Percentiles rank a stretch among this genome's conserved stretches.
These are phyloP conservation scores for Chlorella sp. DNA, from an alignment of 139 green algal species.

Conservation along the genomic window DNA sequence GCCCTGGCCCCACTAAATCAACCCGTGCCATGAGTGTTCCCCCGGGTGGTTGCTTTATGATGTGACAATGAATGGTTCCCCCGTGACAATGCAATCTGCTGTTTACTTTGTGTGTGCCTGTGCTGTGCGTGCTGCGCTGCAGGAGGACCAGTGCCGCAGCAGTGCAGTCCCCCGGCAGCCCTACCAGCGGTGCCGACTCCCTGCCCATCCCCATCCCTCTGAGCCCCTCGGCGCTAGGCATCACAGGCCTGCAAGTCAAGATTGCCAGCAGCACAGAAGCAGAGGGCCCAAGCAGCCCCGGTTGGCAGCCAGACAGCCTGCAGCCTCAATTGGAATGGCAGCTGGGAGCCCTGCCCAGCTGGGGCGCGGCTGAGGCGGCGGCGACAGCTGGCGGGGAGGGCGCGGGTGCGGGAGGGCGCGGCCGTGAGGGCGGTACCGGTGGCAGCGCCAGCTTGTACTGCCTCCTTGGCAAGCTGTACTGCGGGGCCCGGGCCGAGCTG, in stretches of 20 bases:
- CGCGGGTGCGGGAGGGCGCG: background rate
- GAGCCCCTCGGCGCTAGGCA: background rate
- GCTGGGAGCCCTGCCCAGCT: background rate
- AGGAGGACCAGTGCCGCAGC: background rate
- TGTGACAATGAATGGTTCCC: too few species aligned
- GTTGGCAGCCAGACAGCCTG: background rate
- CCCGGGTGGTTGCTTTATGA: too few species aligned
- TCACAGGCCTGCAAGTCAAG: slow-evolving; percentile 6
- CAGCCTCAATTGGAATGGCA: slow-evolving; percentile 25
- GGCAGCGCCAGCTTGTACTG: slow-evolving; percentile 38
- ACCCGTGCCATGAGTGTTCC: too few species aligned
- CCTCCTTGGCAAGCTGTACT: slow-evolving; percentile 65
- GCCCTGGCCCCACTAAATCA: too few species aligned
- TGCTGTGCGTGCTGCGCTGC: background rate
- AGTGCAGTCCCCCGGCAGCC: background rate
- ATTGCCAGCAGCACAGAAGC: background rate
- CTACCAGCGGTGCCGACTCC: background rate
- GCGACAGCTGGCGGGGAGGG: background rate
- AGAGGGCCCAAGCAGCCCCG: background rate
- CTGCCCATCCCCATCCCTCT: background rate
- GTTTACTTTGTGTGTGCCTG: too few species aligned
- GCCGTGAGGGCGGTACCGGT: background rate
- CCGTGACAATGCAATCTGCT: too few species aligned
- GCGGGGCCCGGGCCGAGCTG: slow-evolving; percentile 57
- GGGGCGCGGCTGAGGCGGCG: background rate